phyloP scores from a whole-genome alignment of 2,329 filamentous ascomycete species.

The Talaromyces rugulosus region DNA sequence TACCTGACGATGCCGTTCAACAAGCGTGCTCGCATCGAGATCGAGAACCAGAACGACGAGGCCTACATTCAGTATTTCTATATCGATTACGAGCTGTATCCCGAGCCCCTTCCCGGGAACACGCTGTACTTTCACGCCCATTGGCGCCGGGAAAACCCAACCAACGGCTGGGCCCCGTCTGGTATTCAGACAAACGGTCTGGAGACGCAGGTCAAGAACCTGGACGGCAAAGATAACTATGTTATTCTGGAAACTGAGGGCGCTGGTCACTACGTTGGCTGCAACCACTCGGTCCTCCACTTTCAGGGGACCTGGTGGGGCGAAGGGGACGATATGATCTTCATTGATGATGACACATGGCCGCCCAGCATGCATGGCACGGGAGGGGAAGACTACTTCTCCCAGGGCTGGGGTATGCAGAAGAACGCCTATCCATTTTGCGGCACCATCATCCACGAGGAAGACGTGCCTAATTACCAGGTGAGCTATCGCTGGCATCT shows the following conservation, averaged over 20 bases:
- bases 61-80: slow-evolving; percentile 35
- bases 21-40: slow-evolving; percentile 31
- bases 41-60: slow-evolving; percentile 31
- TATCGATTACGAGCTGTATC: slow-evolving; percentile 31
- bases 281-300: slow-evolving; percentile 30
- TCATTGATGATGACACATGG: slow-evolving; percentile 33
- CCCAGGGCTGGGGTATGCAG: slow-evolving; percentile 34
- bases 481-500: slow-evolving; percentile 33
- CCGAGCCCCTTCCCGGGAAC: slow-evolving; percentile 22
- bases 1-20: slow-evolving; percentile 29
- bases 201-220: slow-evolving; percentile 23
- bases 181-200: slow-evolving; percentile 25
- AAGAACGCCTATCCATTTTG: slow-evolving; percentile 32
- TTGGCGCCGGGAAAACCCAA: slow-evolving; percentile 29
- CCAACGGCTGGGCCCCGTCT: slow-evolving; percentile 25
- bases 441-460: slow-evolving; percentile 32
- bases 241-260: slow-evolving; percentile 29
- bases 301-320: slow-evolving; percentile 34
- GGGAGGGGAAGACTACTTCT: slow-evolving; percentile 31
- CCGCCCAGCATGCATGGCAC: slow-evolving; percentile 32
- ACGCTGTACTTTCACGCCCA: slow-evolving; percentile 31
- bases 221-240: slow-evolving; percentile 24
- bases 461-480: slow-evolving; percentile 28
- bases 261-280: slow-evolving; percentile 28
- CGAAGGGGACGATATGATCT: slow-evolving; percentile 34